Evolutionary conservation across 805 yeast species (phyloP).

Genomic region (Candida suzukii): DNA sequence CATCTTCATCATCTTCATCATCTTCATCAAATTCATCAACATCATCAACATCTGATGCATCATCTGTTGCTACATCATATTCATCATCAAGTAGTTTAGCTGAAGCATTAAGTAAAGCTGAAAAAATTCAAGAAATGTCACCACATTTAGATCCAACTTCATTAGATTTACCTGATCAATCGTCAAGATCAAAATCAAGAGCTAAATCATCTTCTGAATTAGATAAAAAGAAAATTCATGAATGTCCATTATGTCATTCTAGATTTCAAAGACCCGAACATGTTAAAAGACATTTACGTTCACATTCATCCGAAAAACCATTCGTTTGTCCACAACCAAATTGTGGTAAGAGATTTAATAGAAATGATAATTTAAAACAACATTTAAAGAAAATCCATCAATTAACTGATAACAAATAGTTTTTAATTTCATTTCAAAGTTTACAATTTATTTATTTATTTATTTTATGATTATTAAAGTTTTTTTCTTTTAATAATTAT

Average conservation of each 20-base stretch:
- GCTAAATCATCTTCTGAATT: conserved; percentile 19
- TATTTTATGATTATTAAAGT: too few relatives aligned
- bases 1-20: conserved; percentile 10
- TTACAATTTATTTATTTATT: not conserved
- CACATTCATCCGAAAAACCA: conserved; percentile 53
- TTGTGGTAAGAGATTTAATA: conserved; percentile 50
- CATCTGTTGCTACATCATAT: not conserved
- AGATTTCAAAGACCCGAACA: conserved; percentile 67
- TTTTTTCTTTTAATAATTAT: too few relatives aligned
- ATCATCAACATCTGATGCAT: too few relatives aligned
- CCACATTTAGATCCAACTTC: conserved; percentile 2
- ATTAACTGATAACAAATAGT: not conserved
- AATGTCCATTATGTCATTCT: conserved; percentile 57
- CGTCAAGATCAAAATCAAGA: conserved; percentile 26
- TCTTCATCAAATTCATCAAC: conserved; percentile 11
- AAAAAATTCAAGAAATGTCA: not conserved
- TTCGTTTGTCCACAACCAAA: conserved; percentile 43
- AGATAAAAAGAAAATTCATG: conserved; percentile 49
- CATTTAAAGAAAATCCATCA: conserved; percentile 57
- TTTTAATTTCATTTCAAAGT: too few relatives aligned
- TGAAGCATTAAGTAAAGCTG: not conserved
- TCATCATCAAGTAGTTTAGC: not conserved
- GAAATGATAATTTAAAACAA: conserved; percentile 54
- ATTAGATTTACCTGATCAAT: conserved; percentile 26
- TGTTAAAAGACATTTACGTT: conserved; percentile 56